These are phyloP conservation scores for Leccinellum rugosiceps DNA, from an alignment of 768 basidiomycete genomes.

Conservation along the genomic window DNA sequence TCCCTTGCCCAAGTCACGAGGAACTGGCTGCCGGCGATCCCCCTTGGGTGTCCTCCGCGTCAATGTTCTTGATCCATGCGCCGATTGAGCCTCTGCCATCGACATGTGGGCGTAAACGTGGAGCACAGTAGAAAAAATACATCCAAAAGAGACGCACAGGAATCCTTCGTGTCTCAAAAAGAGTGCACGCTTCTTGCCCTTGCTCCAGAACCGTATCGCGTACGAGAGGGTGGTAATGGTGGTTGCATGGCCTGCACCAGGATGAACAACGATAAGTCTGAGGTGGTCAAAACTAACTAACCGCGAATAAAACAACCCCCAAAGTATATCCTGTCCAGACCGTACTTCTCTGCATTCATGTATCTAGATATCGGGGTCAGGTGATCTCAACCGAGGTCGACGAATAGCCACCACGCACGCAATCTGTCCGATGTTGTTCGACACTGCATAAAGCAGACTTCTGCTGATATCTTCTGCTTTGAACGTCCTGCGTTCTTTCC, in stretches of 20 bases:
- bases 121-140: neutral
- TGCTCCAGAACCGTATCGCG: conserved; percentile 99
- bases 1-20: conserved; percentile 9
- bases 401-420: conserved; percentile 64
- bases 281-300: conserved; percentile 48
- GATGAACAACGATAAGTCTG: neutral
- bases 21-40: conserved; percentile 1
- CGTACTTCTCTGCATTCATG: conserved; percentile 99
- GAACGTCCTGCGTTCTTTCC: conserved; percentile 61
- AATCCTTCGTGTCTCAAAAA: conserved; percentile 99
- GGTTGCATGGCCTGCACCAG: conserved; percentile 78
- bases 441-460: conserved; percentile 92
- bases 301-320: conserved; percentile 99
- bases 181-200: conserved; percentile 92
- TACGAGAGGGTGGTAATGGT: conserved; percentile 98
- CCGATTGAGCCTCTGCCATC: conserved; percentile 80
- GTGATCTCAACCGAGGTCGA: neutral
- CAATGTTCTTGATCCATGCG: conserved; percentile 98
- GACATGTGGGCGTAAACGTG: neutral
- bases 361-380: conserved; percentile 41
- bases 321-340: conserved; percentile 95
- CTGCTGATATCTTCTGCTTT: conserved; percentile 91
- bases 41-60: conserved; percentile 35
- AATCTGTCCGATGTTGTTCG: conserved; percentile 99
- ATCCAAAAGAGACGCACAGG: conserved; percentile 58